A percentile compares a stretch with the other conserved stretches of the same genome.
These are phyloP conservation scores for Lachancea meyersii DNA, from an alignment of 805 yeast species.

Conservation along the genomic window DNA sequence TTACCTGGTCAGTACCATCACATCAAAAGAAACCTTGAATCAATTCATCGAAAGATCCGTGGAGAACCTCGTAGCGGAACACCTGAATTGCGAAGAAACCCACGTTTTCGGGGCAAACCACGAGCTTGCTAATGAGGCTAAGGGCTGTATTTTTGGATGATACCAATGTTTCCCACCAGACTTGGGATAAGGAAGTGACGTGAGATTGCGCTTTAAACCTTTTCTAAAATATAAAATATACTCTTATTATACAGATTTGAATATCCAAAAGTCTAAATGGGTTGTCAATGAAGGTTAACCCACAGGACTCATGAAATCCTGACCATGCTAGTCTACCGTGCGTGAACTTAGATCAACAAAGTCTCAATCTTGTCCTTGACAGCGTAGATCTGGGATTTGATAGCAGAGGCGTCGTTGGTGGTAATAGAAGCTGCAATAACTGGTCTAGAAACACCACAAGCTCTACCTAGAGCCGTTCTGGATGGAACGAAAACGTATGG, in stretches of 20 bases:
- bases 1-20: conserved; percentile 6
- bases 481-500: conserved; percentile 99
- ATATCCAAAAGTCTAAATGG: background rate
- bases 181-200: background rate
- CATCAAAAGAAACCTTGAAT: background rate
- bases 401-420: conserved; percentile 95
- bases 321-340: too few species aligned
- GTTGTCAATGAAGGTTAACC: background rate
- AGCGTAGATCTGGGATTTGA: conserved; percentile 93
- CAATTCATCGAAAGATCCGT: background rate
- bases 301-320: background rate
- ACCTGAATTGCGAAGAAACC: background rate
- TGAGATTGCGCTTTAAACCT: background rate
- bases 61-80: background rate
- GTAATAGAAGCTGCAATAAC: conserved; percentile 98
- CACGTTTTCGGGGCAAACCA: background rate
- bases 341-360: conserved; percentile 61
- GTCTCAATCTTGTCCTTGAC: conserved; percentile 99
- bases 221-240: background rate
- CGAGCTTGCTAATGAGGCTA: background rate
- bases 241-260: conserved; percentile 2
- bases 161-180: too few species aligned
- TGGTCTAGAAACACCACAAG: conserved; percentile 99
- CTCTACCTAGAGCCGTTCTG: conserved; percentile 97
- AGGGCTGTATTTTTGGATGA: background rate